Evolutionary conservation across 2,329 filamentous ascomycete genomes (phyloP), one percentile per base, ranked within the genome.

Genomic region (Scleromitrula shiraiana): DNA sequence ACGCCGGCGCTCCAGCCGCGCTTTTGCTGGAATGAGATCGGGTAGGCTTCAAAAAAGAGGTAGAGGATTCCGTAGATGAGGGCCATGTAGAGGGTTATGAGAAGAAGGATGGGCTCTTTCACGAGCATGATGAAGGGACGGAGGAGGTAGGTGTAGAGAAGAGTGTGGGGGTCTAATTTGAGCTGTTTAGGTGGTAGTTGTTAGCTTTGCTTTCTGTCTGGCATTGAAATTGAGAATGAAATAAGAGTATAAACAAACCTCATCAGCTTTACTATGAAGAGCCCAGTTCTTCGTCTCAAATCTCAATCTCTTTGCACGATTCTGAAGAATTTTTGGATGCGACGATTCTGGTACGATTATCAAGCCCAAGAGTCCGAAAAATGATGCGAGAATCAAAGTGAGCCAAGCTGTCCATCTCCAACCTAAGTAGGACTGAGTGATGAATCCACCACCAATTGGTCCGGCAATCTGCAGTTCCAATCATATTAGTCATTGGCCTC

Each of bases 351-450:
- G 43, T 10, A 48, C 29, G 17, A 50, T 19, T 5, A 46, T 37
- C 2, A 41, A 20, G 27, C 36, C 27, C 2, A 49, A 9, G 3
- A 17, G 14, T 2, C 66, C 66, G 50, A 75, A 68, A 2, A 67
- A 54, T 3, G 60, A 64, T 0, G 65, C 63, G 53, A 74, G 65
- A 41, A 80, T 77, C 37, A 73, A 58, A 0, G 73, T 76, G 19
- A 78, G 67, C 66, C 76, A 80, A 10, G 69, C 69, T 0, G 73
- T 78, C 75, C 76, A 79, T 17, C 75, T 66, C 76, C 77, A 80
- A 10, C 73, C 73, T 1, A 77, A 67, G 51, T 68, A 53, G 5
- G 65, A 70, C 27, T 71, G 62, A 0, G 68, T 68, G 22, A 76
- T 67, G 44, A 75, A 77, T 0, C 67, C 70, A 7, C 58, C 54